Evolutionary conservation across 805 yeast species (phyloP).

Genomic region (Saccharomycopsis malanga): DNA sequence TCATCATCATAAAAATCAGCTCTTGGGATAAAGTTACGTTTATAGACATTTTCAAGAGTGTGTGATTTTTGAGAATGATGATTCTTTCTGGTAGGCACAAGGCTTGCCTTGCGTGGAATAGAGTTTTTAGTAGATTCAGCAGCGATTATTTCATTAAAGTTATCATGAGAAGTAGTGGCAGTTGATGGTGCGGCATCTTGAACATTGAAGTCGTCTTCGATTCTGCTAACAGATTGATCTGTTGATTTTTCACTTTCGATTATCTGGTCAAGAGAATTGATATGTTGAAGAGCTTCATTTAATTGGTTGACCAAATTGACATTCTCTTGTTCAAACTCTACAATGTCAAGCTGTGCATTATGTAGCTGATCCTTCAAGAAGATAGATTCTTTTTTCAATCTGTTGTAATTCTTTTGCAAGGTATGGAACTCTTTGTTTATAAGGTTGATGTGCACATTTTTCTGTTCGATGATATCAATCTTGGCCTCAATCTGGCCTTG

Average conservation of each 20-base stretch:
- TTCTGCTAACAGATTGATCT: conserved; percentile 4
- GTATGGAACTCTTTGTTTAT: conserved; percentile 23
- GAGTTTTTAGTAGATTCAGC: conserved; percentile 9
- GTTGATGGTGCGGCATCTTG: not conserved
- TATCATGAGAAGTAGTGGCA: not conserved
- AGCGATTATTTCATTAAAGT: conserved; percentile 5
- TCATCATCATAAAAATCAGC: conserved; percentile 5
- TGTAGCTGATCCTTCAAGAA: conserved; percentile 21
- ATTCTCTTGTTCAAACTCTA: conserved; percentile 21
- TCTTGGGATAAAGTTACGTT: not conserved
- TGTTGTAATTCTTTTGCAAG: conserved; percentile 20
- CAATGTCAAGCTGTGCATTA: conserved; percentile 21
- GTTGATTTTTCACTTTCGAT: conserved; percentile 16
- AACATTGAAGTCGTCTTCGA: conserved; percentile 3
- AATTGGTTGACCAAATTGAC: conserved; percentile 19
- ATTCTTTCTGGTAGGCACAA: not conserved
- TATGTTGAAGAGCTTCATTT: conserved; percentile 20
- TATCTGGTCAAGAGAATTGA: conserved; percentile 19
- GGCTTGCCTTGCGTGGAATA: not conserved
- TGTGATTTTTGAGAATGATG: not conserved
- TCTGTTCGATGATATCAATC: conserved; percentile 19
- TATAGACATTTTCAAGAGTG: not conserved
- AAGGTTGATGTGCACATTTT: conserved; percentile 21
- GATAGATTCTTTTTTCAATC: conserved; percentile 13
- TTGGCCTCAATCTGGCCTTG: conserved; percentile 18